Evolutionary conservation across 106 monocot genomes (phyloP), one percentile per base, ranked within the genome.

Genomic region (Acorus gramineus): DNA sequence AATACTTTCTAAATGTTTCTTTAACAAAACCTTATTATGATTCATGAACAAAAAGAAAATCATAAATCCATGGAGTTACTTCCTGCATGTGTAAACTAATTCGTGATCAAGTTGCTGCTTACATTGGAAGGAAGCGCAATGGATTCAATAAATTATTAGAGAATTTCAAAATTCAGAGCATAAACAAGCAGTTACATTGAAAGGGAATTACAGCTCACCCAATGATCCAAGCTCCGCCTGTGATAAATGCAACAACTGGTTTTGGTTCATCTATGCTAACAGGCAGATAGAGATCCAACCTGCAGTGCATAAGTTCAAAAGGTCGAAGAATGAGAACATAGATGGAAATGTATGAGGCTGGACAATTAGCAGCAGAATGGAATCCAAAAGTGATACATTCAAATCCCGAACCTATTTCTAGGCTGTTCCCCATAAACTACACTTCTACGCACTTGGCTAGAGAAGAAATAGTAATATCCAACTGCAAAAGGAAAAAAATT

Each of bases 161-260:
- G 2, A 9, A 0, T 28, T 28, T 28, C 28, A 28, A 0, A 0
- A 28, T 28, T 28, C 28, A 28, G 28, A 28, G 28, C 28, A 28
- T 28, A 28, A 28, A 28, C 28, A 28, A 28, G 0, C 1, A 28
- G 1, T 28, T 28, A 28, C 28, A 28, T 28, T 28, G 3, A 66
- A 10, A 54, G 55, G 14, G 28, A 50, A 62, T 49, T 57, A n/a
- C 64, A 82, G 2, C 85, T 73, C 53, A 92, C 98, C 98, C 98
- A 69, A 99, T 99, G 53, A 99, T 99, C 98, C 98, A 99, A 3
- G 98, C 98, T 73, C 98, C 98, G 55, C 98, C 98, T 63, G 92
- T 99, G 14, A 99, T 78, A 86, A 99, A 99, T 69, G 81, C 83
- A 50, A 92, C 87, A 56, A 89, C 98, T 70, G 98, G 98, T 53